Base-by-base conservation (phyloP, 169 alveolate species). In the Plasmodium inui region DNA sequence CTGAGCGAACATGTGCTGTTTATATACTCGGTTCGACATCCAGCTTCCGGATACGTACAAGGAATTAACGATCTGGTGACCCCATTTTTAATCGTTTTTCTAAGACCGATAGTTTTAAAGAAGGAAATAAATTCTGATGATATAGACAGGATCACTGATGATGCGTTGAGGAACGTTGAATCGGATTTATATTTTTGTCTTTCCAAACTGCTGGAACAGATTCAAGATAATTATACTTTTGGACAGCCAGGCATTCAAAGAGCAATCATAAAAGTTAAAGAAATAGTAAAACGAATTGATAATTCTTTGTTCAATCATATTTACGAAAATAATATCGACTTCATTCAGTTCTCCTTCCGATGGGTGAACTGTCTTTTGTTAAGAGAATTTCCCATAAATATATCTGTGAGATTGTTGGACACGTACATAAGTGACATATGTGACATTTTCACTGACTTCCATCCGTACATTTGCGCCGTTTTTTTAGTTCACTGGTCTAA, bases 171-270 rank as follows among this genome's bases (percentile, higher is more conserved):
- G 70, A 98, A 97, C 90, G 94, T 98, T 28, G 99, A 98, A 96
- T 98, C 98, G 3, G 99, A 97, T 93, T 89, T 98, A 78, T 98
- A 96, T 97, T 97, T 97, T 96, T 98, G 99, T 80, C 97, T 98
- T 74, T 96, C 99, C 19, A 98, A 97, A 92, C 92, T 98, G 55
- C 95, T 98, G 76, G 98, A 97, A 90, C 97, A 97, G 92, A 95
- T 98, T 92, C 98, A 98, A 96, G 99, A 98, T 92, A 97, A 98
- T 86, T 98, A 98, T 96, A 98, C 98, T 4, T 96, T 95, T 88
- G 98, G 98, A 37, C 99, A 98, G 92, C 99, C 99, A 19, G 99
- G 99, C 37, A 98, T 98, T 44, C 98, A 97, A 76, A 95, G 97
- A 72, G 96, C 98, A 92, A 96, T 98, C 39, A 76, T 96, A 22